Conservation (phyloP, 2,329 filamentous ascomycete species). For the Daldinia eschscholtzii region DNA sequence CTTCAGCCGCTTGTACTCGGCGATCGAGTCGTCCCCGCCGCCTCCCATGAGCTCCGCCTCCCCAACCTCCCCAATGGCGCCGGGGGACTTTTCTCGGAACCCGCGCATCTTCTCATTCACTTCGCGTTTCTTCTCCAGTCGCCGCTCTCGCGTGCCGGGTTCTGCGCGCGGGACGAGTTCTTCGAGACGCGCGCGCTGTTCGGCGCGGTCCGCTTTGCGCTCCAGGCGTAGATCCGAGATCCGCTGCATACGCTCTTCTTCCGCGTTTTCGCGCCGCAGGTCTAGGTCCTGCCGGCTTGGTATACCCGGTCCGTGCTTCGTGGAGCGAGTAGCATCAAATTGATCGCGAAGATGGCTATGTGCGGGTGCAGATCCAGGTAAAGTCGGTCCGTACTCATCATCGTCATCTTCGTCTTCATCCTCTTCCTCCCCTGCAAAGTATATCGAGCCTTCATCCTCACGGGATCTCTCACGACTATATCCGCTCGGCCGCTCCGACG, state of each 20-base stretch:
- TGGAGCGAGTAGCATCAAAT: conserved; percentile 39
- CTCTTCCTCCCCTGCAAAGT: conserved; percentile 10
- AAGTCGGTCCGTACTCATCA: conserved; percentile 68
- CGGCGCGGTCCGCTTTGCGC: conserved; percentile 73
- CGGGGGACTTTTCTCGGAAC: conserved; percentile 77
- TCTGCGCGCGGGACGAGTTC: conserved; percentile 87
- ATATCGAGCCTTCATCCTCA: conserved; percentile 15
- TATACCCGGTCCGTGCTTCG: conserved; percentile 68
- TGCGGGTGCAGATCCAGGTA: conserved; percentile 47
- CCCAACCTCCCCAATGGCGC: conserved; percentile 65
- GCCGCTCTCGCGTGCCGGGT: conserved; percentile 83
- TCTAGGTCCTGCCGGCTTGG: conserved; percentile 82
- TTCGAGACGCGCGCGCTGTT: conserved; percentile 80
- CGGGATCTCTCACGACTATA: conserved; percentile 28
- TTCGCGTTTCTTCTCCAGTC: conserved; percentile 86
- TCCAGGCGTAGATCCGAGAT: conserved; percentile 68
- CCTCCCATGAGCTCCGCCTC: conserved; percentile 85
- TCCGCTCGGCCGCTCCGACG: neutral
- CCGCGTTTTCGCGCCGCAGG: conserved; percentile 63
- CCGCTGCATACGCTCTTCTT: conserved; percentile 62
- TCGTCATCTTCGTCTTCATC: conserved; percentile 59
- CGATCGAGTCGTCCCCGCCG: conserved; percentile 41
- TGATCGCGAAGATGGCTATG: neutral
- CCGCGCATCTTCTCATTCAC: conserved; percentile 78
- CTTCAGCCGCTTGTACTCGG: conserved; percentile 76